A percentile compares a stretch with the other conserved stretches of the same genome.
phyloP scores from a whole-genome alignment of 176 grass and related monocot genomes.

The Oryza meyeriana region DNA sequence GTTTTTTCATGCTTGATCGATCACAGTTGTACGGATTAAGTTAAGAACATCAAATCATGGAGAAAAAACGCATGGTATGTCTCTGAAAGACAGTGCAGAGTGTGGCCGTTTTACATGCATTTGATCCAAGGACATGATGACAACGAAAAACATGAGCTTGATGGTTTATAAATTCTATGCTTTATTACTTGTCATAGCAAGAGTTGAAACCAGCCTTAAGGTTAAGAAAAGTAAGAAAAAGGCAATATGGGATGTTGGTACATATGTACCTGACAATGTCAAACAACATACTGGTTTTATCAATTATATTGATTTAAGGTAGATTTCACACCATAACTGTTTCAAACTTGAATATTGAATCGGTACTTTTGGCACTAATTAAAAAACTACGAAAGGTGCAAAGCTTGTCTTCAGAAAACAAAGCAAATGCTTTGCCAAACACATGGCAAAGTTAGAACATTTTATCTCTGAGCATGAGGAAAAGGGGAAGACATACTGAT shows the following conservation, averaged over 20 bases:
- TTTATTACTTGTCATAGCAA: background rate
- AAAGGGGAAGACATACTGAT: background rate
- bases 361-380: background rate
- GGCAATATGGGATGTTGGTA: background rate
- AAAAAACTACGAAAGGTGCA: background rate
- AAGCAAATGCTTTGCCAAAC: background rate
- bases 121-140: slow-evolving; percentile 1
- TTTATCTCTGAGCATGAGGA: background rate
- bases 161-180: background rate
- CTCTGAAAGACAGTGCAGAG: slow-evolving; percentile 13
- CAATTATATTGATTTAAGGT: background rate
- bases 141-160: background rate
- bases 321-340: background rate
- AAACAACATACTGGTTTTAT: background rate
- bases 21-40: background rate
- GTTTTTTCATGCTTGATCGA: background rate
- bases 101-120: slow-evolving; percentile 12
- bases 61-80: slow-evolving; percentile 7
- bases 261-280: background rate
- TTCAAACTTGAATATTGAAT: background rate
- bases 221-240: background rate
- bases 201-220: background rate
- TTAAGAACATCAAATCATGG: slow-evolving; percentile 1
- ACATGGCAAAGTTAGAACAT: background rate
- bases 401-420: background rate